Evolutionary conservation across 2,329 filamentous ascomycete species (phyloP).

Genomic region (Moelleriella libera): DNA sequence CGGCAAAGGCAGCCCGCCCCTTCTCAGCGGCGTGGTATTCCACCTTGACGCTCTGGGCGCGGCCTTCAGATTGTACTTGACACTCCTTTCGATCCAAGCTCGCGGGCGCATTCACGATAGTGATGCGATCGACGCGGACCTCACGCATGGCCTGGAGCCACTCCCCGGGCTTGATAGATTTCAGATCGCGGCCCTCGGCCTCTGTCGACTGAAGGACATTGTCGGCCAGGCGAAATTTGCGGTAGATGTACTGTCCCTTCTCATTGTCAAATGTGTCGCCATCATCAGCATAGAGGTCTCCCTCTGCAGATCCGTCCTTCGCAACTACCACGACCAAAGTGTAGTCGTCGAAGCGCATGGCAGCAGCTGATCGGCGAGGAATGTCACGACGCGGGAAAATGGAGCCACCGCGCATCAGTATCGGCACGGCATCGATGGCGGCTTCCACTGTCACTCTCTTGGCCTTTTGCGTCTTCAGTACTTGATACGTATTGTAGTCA

Average conservation of each 20-base stretch:
- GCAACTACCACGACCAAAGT: slow-evolving; percentile 68
- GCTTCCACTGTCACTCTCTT: slow-evolving; percentile 57
- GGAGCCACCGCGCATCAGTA: slow-evolving; percentile 87
- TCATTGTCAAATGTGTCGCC: slow-evolving; percentile 86
- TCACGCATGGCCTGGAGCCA: slow-evolving; percentile 69
- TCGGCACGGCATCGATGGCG: slow-evolving; percentile 72
- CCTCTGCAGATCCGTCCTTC: slow-evolving; percentile 46
- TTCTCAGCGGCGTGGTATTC: slow-evolving; percentile 39
- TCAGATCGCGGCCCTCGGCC: slow-evolving; percentile 37
- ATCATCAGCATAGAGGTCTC: slow-evolving; percentile 82
- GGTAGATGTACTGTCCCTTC: slow-evolving; percentile 76
- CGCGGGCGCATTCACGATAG: slow-evolving; percentile 66
- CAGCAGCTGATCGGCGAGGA: slow-evolving; percentile 67
- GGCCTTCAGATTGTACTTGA: slow-evolving; percentile 37
- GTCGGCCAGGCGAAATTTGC: slow-evolving; percentile 54
- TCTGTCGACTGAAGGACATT: slow-evolving; percentile 57
- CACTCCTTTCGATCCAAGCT: slow-evolving; percentile 54
- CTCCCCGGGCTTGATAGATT: slow-evolving; percentile 43
- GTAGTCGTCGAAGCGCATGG: slow-evolving; percentile 93
- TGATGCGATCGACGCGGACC: slow-evolving; percentile 70
- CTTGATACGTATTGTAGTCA: slow-evolving; percentile 82
- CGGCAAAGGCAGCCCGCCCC: slow-evolving; percentile 34
- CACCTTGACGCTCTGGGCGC: slow-evolving; percentile 42
- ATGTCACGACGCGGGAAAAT: slow-evolving; percentile 83
- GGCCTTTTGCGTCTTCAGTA: slow-evolving; percentile 55